Evolutionary conservation across 345 rosid species (phyloP).

Genomic region (Camelina neglecta): DNA sequence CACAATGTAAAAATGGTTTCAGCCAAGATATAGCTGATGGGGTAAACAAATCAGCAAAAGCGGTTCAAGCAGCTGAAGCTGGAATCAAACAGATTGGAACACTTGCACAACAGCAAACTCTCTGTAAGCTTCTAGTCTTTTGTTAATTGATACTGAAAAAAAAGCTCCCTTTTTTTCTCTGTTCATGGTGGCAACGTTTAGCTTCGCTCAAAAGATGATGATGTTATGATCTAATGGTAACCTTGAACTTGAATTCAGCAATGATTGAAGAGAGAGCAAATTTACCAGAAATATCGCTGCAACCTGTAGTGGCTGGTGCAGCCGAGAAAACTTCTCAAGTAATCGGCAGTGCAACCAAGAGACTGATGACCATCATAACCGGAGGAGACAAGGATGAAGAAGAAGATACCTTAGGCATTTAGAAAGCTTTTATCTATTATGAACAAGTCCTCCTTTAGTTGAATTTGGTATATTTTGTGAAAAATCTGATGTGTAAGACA

Average conservation of each 20-base stretch:
- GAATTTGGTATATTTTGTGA: neutral
- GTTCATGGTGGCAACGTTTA: neutral
- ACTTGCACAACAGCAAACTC: conserved; percentile 77
- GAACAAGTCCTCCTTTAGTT: neutral
- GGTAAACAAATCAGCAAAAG: conserved; percentile 87
- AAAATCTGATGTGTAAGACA: neutral
- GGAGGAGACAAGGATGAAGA: conserved; percentile 51
- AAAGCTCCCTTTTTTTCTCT: neutral
- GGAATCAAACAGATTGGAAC: conserved; percentile 84
- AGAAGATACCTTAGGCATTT: conserved; percentile 18
- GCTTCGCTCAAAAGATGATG: neutral
- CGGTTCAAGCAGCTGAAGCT: conserved; percentile 88
- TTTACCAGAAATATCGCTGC: conserved; percentile 76
- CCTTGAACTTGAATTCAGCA: conserved; percentile 53
- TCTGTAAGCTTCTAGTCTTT: conserved; percentile 53
- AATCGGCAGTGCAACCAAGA: conserved; percentile 81
- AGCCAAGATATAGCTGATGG: conserved; percentile 96
- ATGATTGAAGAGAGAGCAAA: conserved; percentile 92
- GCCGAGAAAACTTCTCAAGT: conserved; percentile 80
- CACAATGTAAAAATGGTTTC: conserved; percentile 31
- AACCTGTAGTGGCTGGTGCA: conserved; percentile 80
- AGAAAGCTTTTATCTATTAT: conserved; percentile 14
- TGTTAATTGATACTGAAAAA: neutral
- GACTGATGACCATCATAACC: conserved; percentile 65
- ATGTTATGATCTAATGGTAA: neutral